phyloP scores from a whole-genome alignment of 2,329 filamentous ascomycete genomes.

The Fusarium tjaetaba region DNA sequence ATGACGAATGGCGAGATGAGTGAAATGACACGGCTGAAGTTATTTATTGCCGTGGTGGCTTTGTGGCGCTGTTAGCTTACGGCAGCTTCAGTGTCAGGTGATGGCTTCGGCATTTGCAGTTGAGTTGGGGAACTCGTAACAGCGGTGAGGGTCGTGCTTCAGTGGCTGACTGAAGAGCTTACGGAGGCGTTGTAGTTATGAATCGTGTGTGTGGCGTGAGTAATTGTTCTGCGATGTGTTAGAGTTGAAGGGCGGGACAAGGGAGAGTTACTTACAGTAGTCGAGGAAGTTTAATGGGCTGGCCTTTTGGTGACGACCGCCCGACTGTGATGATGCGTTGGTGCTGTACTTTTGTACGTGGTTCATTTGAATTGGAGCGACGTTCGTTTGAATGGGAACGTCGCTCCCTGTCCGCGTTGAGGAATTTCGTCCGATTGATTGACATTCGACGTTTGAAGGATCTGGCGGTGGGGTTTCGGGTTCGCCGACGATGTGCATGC shows the following conservation, averaged over 20 bases:
- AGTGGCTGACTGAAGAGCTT: neutral
- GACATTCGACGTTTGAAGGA: neutral
- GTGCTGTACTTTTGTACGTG: neutral
- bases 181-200: neutral
- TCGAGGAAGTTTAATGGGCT: slow-evolving; percentile 12
- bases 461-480: neutral
- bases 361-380: slow-evolving; percentile 7
- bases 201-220: neutral
- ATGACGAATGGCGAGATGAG: neutral
- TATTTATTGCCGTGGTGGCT: neutral
- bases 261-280: neutral
- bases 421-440: neutral
- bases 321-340: neutral
- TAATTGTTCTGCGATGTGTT: neutral
- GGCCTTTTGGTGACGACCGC: neutral
- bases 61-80: neutral
- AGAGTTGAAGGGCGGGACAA: neutral
- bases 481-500: slow-evolving; percentile 22
- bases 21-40: neutral
- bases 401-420: slow-evolving; percentile 9
- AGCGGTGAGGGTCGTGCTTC: slow-evolving; percentile 1
- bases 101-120: slow-evolving; percentile 8
- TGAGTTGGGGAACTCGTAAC: neutral
- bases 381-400: slow-evolving; percentile 2
- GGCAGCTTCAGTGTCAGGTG: neutral